These are phyloP conservation scores for Cercospora zeina DNA, from an alignment of 2,329 filamentous ascomycete genomes.

Conservation along the genomic window DNA sequence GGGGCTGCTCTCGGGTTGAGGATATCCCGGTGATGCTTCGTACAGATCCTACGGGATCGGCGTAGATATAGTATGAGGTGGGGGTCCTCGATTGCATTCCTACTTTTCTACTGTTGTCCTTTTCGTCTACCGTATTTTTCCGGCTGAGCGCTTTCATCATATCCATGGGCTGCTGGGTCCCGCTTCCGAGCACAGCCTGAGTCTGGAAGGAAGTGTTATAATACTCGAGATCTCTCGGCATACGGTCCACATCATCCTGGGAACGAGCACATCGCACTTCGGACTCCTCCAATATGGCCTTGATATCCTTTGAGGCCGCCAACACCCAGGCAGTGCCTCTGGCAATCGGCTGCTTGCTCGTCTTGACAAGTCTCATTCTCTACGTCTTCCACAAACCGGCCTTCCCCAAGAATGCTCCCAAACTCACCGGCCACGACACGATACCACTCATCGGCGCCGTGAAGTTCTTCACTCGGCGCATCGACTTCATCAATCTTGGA, in stretches of 20 bases:
- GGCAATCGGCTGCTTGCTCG: conserved; percentile 20
- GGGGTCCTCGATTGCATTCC: no score
- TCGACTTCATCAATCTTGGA: conserved; percentile 48
- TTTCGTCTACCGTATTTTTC: no score
- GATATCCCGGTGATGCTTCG: no score
- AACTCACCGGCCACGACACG: conserved; percentile 23
- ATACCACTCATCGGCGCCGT: conserved; percentile 50
- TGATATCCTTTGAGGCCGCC: background rate
- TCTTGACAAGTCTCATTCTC: conserved; percentile 23
- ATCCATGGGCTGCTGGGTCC: background rate
- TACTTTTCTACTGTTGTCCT: no score
- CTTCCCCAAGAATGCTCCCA: conserved; percentile 35
- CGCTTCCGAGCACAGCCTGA: background rate
- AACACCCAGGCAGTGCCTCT: conserved; percentile 8
- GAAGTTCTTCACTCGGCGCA: conserved; percentile 51
- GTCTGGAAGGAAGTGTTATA: background rate
- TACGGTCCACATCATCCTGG: background rate
- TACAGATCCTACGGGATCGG: no score
- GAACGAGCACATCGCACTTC: background rate
- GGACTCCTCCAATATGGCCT: background rate
- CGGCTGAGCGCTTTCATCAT: background rate
- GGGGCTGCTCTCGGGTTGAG: no score
- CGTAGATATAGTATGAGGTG: no score
- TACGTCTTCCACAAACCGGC: conserved; percentile 30
- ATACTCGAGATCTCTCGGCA: no score